These are phyloP conservation scores for Castanospermum australe DNA, from an alignment of 306 rosid species.

Conservation along the genomic window DNA sequence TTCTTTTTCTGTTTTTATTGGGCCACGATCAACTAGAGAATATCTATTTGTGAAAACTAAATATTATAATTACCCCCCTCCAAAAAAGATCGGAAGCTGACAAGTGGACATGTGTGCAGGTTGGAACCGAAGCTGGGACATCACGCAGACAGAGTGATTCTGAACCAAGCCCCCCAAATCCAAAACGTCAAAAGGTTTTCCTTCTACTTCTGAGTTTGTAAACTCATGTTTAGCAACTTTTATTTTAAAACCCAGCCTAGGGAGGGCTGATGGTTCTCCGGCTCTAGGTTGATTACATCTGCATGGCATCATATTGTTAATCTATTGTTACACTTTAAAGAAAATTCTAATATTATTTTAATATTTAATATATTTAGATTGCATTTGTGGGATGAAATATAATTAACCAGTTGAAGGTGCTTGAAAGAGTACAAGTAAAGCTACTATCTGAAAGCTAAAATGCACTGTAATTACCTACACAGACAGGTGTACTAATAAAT, in stretches of 20 bases:
- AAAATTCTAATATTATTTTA: neutral
- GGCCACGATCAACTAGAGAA: neutral
- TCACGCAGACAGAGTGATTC: slow-evolving; percentile 50
- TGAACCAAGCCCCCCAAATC: slow-evolving; percentile 55
- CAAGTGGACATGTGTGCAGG: slow-evolving; percentile 35
- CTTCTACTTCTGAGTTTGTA: slow-evolving; percentile 15
- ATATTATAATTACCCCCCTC: neutral
- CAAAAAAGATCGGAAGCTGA: slow-evolving; percentile 13
- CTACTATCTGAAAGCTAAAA: neutral
- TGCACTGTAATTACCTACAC: neutral
- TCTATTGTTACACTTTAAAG: neutral
- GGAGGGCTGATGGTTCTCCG: neutral
- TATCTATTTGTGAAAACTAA: neutral
- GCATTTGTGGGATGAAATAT: neutral
- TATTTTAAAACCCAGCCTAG: neutral
- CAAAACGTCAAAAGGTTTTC: slow-evolving; percentile 88
- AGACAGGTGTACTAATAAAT: neutral
- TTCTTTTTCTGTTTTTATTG: neutral
- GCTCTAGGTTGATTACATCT: slow-evolving; percentile 6
- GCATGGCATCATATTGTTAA: neutral
- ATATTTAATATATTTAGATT: neutral
- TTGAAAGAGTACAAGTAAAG: neutral
- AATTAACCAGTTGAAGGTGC: neutral
- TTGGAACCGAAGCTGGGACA: slow-evolving; percentile 55
- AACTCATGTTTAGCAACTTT: neutral